phyloP scores from a whole-genome alignment of 352 stramenopile genomes.

The Globisporangium canariense region DNA sequence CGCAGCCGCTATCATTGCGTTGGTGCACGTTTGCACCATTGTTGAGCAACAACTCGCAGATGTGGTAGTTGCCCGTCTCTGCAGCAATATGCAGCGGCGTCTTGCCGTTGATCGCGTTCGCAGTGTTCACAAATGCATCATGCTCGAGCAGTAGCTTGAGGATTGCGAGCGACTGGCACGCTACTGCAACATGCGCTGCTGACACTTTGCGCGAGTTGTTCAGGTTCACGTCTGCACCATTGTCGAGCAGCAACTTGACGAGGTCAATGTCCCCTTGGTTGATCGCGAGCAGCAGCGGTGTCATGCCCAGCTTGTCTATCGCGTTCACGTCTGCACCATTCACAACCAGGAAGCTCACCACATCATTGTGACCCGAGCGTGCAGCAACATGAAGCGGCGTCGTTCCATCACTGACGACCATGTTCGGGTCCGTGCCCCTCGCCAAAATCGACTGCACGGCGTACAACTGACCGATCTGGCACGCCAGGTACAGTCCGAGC shows the following conservation, averaged over 20 bases:
- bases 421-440: conserved; percentile 40
- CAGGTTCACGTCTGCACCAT: conserved; percentile 47
- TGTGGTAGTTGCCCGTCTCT: conserved; percentile 40
- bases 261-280: conserved; percentile 43
- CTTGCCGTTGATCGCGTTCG: conserved; percentile 45
- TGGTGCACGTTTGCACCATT: conserved; percentile 20
- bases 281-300: conserved; percentile 47
- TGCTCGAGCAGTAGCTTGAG: conserved; percentile 42
- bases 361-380: conserved; percentile 38
- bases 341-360: conserved; percentile 42
- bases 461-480: conserved; percentile 41
- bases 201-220: conserved; percentile 42
- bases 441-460: conserved; percentile 45
- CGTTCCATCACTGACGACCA: conserved; percentile 29
- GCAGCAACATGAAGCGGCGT: conserved; percentile 49
- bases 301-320: conserved; percentile 36
- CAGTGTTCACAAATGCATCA: conserved; percentile 46
- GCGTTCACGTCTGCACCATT: conserved; percentile 42
- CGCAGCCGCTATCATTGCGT: conserved; percentile 12
- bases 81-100: conserved; percentile 59
- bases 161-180: conserved; percentile 32
- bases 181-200: conserved; percentile 45
- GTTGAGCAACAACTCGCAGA: conserved; percentile 44
- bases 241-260: conserved; percentile 43
- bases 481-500: conserved; percentile 45